Base-by-base conservation (phyloP, 257 asterid genomes). In the Solanum ossicruentum region DNA sequence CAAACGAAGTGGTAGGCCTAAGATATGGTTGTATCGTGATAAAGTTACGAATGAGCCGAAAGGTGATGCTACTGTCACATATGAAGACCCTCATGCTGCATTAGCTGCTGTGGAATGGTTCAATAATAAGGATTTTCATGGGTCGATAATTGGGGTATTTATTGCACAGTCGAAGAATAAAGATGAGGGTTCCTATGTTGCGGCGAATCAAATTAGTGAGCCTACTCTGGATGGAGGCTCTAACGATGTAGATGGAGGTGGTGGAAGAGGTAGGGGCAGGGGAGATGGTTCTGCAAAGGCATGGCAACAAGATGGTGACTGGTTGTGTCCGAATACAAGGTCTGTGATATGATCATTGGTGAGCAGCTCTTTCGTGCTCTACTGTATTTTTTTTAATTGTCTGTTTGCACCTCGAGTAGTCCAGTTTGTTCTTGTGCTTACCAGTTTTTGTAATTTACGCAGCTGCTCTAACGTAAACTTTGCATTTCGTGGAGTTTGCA, bases 41-140 rank as follows among this genome's bases (percentile, higher is more conserved):
- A 97, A 97, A 90, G 92, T 87, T 84, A 95, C 98, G 11, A 92
- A 92, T 87, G 98, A 95, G 91, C 99, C 98, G 5, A 97, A 96
- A 89, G 99, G 99, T 66, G 99, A 97, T 88, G 99, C 99, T 82
- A 97, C 98, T 0, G 98, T 97, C 86, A 94, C 99, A 11, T 97
- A 97, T 86, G 99, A 97, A 91, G 99, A 95, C 81, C 98, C 98
- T 65, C 99, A 94, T 90, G 99, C 99, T 88, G 99, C 98, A 79
- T 88, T 91, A 88, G 99, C 99, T 86, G 99, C 98, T 86, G 94
- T 95, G 85, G 99, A 97, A 66, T 97, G 99, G 99, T 97, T 95
- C 86, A 91, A 97, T 89, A 92, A 97, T 91, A 95, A 95, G 87
- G 99, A 97, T 63, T 95, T 97, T 81, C 98, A 95, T 87, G 99